Conservation (phyloP, 495 filamentous ascomycete genomes). For the Aspergillus saccharolyticus region DNA sequence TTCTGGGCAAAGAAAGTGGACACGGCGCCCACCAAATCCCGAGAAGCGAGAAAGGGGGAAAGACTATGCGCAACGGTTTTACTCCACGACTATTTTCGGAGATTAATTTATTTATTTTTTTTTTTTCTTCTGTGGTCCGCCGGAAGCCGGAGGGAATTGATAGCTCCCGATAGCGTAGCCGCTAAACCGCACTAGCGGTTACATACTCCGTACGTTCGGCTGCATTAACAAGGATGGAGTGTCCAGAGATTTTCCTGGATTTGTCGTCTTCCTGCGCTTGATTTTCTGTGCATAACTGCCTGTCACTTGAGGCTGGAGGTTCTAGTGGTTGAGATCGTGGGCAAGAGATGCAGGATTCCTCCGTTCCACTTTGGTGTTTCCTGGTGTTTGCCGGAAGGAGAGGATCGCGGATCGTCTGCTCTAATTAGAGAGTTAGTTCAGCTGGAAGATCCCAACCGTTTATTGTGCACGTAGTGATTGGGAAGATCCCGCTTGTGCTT, state of each 20-base stretch:
- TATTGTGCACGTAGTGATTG: too few relatives aligned
- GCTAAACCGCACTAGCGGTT: not conserved
- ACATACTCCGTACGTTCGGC: not conserved
- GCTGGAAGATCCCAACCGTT: too few relatives aligned
- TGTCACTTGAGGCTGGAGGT: too few relatives aligned
- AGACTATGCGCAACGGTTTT: too few relatives aligned
- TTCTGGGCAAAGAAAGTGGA: not conserved
- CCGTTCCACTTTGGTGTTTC: too few relatives aligned
- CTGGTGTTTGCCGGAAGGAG: too few relatives aligned
- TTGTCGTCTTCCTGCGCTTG: not conserved
- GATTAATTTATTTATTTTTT: not conserved
- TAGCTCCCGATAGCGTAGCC: not conserved
- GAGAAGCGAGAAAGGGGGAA: too few relatives aligned
- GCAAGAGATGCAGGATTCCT: not conserved
- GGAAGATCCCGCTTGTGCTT: too few relatives aligned
- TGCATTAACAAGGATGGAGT: too few relatives aligned
- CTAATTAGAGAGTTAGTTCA: too few relatives aligned
- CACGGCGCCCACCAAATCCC: too few relatives aligned
- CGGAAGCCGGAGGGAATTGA: not conserved
- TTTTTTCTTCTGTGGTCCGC: not conserved
- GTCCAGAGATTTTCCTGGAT: not conserved
- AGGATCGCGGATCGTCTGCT: too few relatives aligned
- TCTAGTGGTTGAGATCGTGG: not conserved
- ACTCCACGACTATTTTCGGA: not conserved
- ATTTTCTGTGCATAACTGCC: not conserved